phyloP scores from a whole-genome alignment of 2,329 filamentous ascomycete species.

The Canariomyces notabilis region DNA sequence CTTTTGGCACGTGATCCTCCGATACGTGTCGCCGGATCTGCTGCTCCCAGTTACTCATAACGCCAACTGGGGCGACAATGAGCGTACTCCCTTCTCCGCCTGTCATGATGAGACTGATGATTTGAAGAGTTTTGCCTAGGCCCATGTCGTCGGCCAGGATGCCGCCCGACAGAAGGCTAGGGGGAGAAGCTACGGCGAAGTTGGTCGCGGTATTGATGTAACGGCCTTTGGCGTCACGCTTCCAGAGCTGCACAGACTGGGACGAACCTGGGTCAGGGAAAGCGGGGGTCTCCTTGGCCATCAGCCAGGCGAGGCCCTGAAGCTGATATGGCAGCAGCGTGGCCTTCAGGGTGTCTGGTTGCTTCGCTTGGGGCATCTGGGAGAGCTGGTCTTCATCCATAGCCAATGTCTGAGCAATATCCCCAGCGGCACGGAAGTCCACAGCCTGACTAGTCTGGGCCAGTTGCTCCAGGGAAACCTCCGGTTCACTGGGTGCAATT shows the following conservation, averaged over 20 bases:
- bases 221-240: conserved; percentile 39
- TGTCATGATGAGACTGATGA: conserved; percentile 71
- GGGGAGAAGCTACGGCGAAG: conserved; percentile 54
- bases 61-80: conserved; percentile 75
- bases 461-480: conserved; percentile 56
- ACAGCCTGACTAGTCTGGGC: conserved; percentile 62
- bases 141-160: conserved; percentile 94
- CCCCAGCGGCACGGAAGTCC: conserved; percentile 58
- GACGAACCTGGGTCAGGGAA: conserved; percentile 55
- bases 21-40: conserved; percentile 72
- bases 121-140: conserved; percentile 80
- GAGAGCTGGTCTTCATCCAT: conserved; percentile 65
- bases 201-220: conserved; percentile 69
- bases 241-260: conserved; percentile 75
- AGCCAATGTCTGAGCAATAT: conserved; percentile 65
- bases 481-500: conserved; percentile 31
- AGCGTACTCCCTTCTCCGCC: conserved; percentile 59
- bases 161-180: conserved; percentile 68
- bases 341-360: conserved; percentile 61
- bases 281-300: conserved; percentile 65
- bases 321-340: conserved; percentile 74
- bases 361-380: conserved; percentile 65
- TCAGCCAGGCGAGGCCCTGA: conserved; percentile 78
- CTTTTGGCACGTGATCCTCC: conserved; percentile 54
- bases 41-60: conserved; percentile 87